Base-by-base conservation (phyloP, 345 rosid genomes). In the Hirschfeldia incana region DNA sequence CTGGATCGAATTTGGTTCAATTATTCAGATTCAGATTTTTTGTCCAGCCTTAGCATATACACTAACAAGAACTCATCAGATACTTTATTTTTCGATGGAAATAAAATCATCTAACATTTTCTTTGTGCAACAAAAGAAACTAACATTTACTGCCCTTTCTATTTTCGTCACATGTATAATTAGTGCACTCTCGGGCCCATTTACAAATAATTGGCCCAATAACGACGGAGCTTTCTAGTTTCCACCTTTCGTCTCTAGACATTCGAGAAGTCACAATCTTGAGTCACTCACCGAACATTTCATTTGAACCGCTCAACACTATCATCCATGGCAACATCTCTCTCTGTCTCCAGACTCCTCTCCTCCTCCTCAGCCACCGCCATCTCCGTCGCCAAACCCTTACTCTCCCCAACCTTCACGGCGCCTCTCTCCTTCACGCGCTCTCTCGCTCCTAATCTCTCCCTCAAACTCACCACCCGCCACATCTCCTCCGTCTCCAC, bases 291-390 rank as follows among this genome's bases (percentile, higher is more conserved):
- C 71, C 74, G 57, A 61, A 28, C 58, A 73, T 70, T 62, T 73
- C 60, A 71, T 57, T 44, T 27, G 72, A 46, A 27, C 71, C 16
- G 17, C 67, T 74, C 44, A 39, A 72, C 80, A 70, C 8, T 49
- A 53, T n/a, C 58, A 73, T 73, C 79, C 36, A 82, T 77, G 84
- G 76, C 84, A 70, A 65, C 84, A 61, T 83, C 90, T 67, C 80
- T 84, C 69, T 76, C 90, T 67, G 70, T 74, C 84, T 8, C 92
- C 17, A 85, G 86, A 57, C 80, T 88, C 77, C 65, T 90, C 81
- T 76, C 82, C 62, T 75, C 88, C 66, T 73, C 82, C 66, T 36
- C 76, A 63, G 29, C 70, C 81, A 70, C 67, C 64, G 42, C 60
- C 70, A 70, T 49, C 84, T 71, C 78, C 83, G 32, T 75, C 46